A percentile compares a stretch with the other conserved stretches of the same genome.
These are phyloP conservation scores for Trichoderma breve DNA, from an alignment of 2,329 filamentous ascomycete genomes.

Conservation along the genomic window DNA sequence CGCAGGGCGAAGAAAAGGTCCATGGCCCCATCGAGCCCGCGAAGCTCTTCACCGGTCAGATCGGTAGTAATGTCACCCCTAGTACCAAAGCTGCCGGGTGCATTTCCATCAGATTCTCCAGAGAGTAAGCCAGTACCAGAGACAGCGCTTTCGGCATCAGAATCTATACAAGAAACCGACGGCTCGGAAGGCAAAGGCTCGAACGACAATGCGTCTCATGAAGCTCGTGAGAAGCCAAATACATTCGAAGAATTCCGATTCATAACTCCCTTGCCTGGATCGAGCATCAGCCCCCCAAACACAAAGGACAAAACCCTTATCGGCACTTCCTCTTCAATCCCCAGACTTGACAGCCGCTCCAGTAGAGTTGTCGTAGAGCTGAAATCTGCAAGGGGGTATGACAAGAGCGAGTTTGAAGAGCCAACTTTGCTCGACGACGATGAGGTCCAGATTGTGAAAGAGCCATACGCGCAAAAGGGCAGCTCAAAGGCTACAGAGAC, in stretches of 20 bases:
- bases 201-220: not conserved
- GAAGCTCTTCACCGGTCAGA: conserved; percentile 12
- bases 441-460: conserved; percentile 7
- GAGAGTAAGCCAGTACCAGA: not conserved
- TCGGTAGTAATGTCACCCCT: not conserved
- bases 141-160: not conserved
- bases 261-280: not conserved
- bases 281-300: not conserved
- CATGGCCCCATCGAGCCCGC: not conserved
- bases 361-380: conserved; percentile 18
- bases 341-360: not conserved
- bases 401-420: conserved; percentile 9
- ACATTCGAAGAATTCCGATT: not conserved
- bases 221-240: not conserved
- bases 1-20: conserved; percentile 29
- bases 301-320: not conserved
- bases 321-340: not conserved
- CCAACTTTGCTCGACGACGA: not conserved
- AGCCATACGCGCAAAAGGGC: not conserved
- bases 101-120: conserved; percentile 16
- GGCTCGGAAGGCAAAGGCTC: not conserved
- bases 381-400: not conserved
- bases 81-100: conserved; percentile 11
- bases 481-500: not conserved
- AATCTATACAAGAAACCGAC: not conserved